Evolutionary conservation across 1,139 yeast genomes (phyloP), one percentile per base, ranked within the genome.

Genomic region (Lodderomyces parapsilosis): DNA sequence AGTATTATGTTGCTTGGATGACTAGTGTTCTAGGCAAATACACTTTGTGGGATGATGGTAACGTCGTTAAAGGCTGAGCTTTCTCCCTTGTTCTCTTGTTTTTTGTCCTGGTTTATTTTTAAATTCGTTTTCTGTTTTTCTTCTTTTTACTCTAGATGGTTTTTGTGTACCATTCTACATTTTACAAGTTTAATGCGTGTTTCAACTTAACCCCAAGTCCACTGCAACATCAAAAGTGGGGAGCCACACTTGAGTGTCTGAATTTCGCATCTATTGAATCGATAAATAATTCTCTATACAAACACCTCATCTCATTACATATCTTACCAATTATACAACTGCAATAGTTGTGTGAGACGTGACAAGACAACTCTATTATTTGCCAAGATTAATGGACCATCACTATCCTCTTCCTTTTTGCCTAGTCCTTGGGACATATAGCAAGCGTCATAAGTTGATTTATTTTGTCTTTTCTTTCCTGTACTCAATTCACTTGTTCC

Each of bases 351-450:
- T 4, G 46, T 39, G 43, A 71, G 57, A 25, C 58, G 59, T 9
- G 65, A 57, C 17, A 66, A 51, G 3, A 66, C 65, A 1, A 63
- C 66, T 42, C 76, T 50, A 48, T 70, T 70, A 46, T 69, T 64
- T 22, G 75, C 73, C 39, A 69, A 53, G 7, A 62, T 42, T 13
- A 57, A 49, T 39, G 52, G 49, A 19, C 42, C 50, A 13, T 44
- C 38, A 13, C 28, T 34, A 9, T 39, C 39, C 18, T 36, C 38
- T 13, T 36, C 32, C 25, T 18, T 27, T 24, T 13, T 8, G 11
- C 17, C 33, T 14, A 10, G n/a, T 4, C 22, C 30, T 20, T n/a
- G 25, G 11, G 39, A 36, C 39, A 44, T 42, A 32, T 39, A 44
- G 33, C 51, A 48, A 6, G 44, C 48, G 13, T 47, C 50, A 24